A percentile compares a stretch with the other conserved stretches of the same genome.
Evolutionary conservation across 768 basidiomycete species (phyloP).

Genomic region (Amanita thiersii): DNA sequence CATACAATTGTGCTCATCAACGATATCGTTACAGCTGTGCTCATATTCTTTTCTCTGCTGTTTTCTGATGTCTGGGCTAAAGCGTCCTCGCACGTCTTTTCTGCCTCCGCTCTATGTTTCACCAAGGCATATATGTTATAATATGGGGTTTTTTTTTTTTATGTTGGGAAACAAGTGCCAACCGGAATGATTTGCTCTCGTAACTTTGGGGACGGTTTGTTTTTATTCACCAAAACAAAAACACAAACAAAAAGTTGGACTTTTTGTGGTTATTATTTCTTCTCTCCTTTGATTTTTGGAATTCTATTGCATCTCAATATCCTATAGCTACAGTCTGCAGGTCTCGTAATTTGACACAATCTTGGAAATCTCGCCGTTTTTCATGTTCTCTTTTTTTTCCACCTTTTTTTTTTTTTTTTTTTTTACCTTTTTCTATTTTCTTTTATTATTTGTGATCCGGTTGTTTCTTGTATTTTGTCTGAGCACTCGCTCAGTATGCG

Average conservation of each 20-base stretch:
- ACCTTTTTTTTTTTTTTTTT: neutral
- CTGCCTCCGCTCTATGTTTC: too few relatives aligned
- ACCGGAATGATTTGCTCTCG: conserved; percentile 5
- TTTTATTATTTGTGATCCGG: too few relatives aligned
- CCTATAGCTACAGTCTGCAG: neutral
- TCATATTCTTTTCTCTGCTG: too few relatives aligned
- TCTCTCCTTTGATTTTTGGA: neutral
- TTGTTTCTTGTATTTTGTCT: too few relatives aligned
- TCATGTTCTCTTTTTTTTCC: neutral
- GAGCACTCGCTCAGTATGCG: too few relatives aligned
- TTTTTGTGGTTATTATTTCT: conserved; percentile 1
- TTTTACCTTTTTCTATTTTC: neutral
- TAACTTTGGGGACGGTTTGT: neutral
- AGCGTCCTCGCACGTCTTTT: too few relatives aligned
- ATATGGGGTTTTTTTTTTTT: neutral
- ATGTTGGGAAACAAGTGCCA: neutral
- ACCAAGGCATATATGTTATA: too few relatives aligned
- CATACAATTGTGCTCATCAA: too few relatives aligned
- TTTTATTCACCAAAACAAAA: neutral
- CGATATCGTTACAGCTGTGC: too few relatives aligned
- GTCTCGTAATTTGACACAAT: neutral
- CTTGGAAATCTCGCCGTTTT: neutral
- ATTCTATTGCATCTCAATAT: neutral
- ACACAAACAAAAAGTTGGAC: conserved; percentile 3
- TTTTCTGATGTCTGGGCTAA: too few relatives aligned